Conservation (phyloP, 1,139 yeast species). For the Pichia sp. region DNA sequence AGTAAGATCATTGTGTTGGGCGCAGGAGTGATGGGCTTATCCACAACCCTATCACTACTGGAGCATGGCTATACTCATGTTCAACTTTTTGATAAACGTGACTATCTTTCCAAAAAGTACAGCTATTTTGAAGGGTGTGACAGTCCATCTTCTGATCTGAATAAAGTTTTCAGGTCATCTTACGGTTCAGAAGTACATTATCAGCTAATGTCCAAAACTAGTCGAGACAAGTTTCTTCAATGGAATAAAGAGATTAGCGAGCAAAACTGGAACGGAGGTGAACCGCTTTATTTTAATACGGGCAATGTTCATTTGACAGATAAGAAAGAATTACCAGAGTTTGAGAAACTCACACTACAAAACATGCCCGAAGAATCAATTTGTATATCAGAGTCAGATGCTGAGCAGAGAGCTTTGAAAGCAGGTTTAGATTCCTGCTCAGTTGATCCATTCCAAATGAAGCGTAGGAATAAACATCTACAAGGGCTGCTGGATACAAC, state of each 20-base stretch:
- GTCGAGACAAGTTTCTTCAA: constrained; percentile 34
- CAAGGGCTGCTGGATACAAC: constrained; percentile 34
- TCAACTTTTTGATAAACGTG: constrained; percentile 36
- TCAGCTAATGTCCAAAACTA: constrained; percentile 37
- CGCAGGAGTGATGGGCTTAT: constrained; percentile 46
- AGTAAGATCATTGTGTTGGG: constrained; percentile 39
- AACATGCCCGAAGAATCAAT: constrained; percentile 21
- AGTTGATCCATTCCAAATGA: constrained; percentile 27
- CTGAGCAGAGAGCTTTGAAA: constrained; percentile 16
- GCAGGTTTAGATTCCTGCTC: constrained; percentile 19
- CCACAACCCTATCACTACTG: constrained; percentile 40
- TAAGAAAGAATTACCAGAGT: constrained; percentile 22
- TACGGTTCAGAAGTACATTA: constrained; percentile 39
- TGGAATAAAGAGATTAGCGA: constrained; percentile 33
- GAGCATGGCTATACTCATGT: constrained; percentile 30
- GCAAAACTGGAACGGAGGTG: constrained; percentile 21
- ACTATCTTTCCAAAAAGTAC: constrained; percentile 31
- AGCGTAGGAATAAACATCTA: constrained; percentile 16
- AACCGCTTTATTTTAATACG: constrained; percentile 28
- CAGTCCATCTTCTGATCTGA: constrained; percentile 42
- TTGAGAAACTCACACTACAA: constrained; percentile 24
- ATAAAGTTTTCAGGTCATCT: constrained; percentile 39
- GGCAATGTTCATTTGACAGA: constrained; percentile 30
- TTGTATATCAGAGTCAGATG: constrained; percentile 22
- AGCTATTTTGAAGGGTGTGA: constrained; percentile 37